A percentile compares a stretch with the other conserved stretches of the same genome.
Conservation (phyloP, 768 basidiomycete species). For the Hericium erinaceus region DNA sequence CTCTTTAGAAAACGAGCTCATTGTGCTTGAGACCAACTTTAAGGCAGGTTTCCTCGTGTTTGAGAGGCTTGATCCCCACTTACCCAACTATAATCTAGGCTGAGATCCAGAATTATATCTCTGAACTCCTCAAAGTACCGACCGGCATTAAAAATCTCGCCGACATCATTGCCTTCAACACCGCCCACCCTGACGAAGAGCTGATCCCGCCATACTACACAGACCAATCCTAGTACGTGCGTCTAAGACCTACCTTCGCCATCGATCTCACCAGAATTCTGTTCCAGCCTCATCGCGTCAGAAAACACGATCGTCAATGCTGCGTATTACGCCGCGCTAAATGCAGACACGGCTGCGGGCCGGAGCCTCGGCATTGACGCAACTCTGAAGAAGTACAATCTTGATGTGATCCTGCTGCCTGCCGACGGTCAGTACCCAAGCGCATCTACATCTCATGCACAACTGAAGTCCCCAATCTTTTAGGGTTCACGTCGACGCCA, state of each 20-base stretch:
- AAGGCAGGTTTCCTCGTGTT: slow-evolving; percentile 40
- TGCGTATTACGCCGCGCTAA: slow-evolving; percentile 23
- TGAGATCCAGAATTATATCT: slow-evolving; percentile 42
- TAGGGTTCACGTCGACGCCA: slow-evolving; percentile 8
- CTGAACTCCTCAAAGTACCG: slow-evolving; percentile 40
- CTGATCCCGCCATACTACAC: slow-evolving; percentile 26
- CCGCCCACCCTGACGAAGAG: slow-evolving; percentile 42
- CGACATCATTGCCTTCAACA: slow-evolving; percentile 53
- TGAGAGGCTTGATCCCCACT: not conserved
- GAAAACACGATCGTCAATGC: slow-evolving; percentile 19
- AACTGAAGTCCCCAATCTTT: not conserved
- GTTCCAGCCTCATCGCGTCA: slow-evolving; percentile 19
- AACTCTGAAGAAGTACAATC: slow-evolving; percentile 19
- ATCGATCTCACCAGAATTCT: not conserved
- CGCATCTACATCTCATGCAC: not conserved
- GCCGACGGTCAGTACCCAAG: slow-evolving; percentile 20
- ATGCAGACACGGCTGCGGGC: slow-evolving; percentile 23
- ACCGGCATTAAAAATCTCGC: slow-evolving; percentile 47
- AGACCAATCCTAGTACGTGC: slow-evolving; percentile 26
- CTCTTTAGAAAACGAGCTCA: slow-evolving; percentile 36
- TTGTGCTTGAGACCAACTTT: slow-evolving; percentile 49
- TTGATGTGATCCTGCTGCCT: slow-evolving; percentile 26
- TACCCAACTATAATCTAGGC: slow-evolving; percentile 25
- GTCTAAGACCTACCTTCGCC: not conserved
- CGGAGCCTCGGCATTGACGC: slow-evolving; percentile 26